Evolutionary conservation across 1,284 basidiomycete genomes (phyloP).

Genomic region (Meripilus lineatus): DNA sequence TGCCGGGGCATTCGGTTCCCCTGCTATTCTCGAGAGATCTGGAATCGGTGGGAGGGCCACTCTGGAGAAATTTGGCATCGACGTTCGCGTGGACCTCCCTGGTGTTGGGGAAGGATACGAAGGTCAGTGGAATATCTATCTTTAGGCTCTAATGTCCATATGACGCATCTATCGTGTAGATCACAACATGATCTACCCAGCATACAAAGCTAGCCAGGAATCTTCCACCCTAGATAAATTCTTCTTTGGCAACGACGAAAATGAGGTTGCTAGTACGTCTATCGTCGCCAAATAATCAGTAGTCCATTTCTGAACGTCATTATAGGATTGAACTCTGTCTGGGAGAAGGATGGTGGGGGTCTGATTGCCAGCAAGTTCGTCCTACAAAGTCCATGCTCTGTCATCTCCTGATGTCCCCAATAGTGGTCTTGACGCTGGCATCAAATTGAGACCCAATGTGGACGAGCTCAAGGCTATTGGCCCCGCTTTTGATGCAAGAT

Average conservation of each 20-base stretch:
- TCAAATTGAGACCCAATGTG: constrained; percentile 64
- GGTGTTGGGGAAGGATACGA: constrained; percentile 55
- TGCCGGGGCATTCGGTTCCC: constrained; percentile 51
- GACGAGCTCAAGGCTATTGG: constrained; percentile 72
- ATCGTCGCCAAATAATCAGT: too few relatives aligned
- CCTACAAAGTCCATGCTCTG: neutral
- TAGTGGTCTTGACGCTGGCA: constrained; percentile 39
- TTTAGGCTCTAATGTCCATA: too few relatives aligned
- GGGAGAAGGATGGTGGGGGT: too few relatives aligned
- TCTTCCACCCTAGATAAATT: neutral
- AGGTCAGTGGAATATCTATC: constrained; percentile 31
- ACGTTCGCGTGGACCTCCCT: constrained; percentile 42
- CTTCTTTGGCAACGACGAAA: neutral
- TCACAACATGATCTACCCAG: neutral
- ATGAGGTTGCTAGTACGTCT: neutral
- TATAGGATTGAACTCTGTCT: neutral
- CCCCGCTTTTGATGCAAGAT: constrained; percentile 64
- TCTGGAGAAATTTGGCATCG: constrained; percentile 36
- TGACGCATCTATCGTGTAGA: too few relatives aligned
- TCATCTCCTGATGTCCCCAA: too few relatives aligned
- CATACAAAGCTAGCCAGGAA: neutral
- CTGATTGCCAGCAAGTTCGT: constrained; percentile 45
- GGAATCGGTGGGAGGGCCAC: constrained; percentile 26
- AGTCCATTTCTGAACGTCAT: too few relatives aligned
- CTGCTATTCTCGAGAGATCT: constrained; percentile 45